Evolutionary conservation across 208 protist genomes (phyloP).

Genomic region (Naegleria lovaniensis): DNA sequence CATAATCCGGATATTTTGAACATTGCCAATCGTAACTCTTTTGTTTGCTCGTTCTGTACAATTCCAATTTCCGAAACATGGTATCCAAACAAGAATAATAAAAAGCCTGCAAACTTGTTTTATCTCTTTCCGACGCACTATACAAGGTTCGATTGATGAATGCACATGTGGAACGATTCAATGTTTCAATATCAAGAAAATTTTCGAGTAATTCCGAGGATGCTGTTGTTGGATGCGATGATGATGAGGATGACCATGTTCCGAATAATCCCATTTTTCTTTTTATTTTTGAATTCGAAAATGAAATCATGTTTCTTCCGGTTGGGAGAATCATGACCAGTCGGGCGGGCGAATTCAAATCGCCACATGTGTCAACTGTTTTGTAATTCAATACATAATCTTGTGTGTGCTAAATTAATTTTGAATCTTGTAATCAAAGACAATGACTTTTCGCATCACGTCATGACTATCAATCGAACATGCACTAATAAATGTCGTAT

Average conservation of each 20-base stretch:
- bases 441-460: background rate
- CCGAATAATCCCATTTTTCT: background rate
- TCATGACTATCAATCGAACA: background rate
- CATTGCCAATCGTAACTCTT: background rate
- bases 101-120: background rate
- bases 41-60: background rate
- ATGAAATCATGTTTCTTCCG: too few relatives aligned
- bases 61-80: background rate
- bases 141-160: background rate
- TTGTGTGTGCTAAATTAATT: too few relatives aligned
- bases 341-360: too few relatives aligned
- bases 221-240: too few relatives aligned
- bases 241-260: background rate
- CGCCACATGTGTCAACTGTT: too few relatives aligned
- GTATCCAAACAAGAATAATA: background rate
- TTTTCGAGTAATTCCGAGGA: background rate
- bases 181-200: background rate
- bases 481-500: background rate
- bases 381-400: too few relatives aligned
- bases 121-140: background rate
- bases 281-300: too few relatives aligned
- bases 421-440: background rate
- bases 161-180: background rate
- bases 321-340: too few relatives aligned
- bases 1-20: background rate